These are phyloP conservation scores for Boletus eberwhitei DNA, from an alignment of 768 basidiomycete species.

Conservation along the genomic window DNA sequence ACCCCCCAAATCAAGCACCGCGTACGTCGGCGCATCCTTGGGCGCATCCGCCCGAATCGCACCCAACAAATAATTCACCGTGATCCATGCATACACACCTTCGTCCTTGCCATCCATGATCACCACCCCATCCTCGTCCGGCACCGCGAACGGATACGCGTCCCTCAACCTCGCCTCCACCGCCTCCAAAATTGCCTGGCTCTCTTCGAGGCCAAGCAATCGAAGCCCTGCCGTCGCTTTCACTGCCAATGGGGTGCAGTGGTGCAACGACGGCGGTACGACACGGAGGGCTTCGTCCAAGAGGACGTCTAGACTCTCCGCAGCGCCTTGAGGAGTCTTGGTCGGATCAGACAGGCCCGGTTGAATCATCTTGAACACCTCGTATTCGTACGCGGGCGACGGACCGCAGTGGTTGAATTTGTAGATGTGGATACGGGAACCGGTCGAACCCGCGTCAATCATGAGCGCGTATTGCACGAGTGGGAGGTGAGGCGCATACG, in stretches of 20 bases:
- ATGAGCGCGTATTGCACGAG: constrained; percentile 93
- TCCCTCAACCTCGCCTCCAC: constrained; percentile 57
- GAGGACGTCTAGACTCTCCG: constrained; percentile 72
- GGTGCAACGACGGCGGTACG: constrained; percentile 59
- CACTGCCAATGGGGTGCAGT: constrained; percentile 85
- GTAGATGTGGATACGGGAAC: constrained; percentile 96
- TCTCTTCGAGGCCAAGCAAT: constrained; percentile 59
- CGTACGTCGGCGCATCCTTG: constrained; percentile 56
- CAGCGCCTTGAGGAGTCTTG: constrained; percentile 63
- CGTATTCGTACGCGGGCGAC: constrained; percentile 83
- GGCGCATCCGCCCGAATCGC: constrained; percentile 59
- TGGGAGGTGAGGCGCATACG: constrained; percentile 45
- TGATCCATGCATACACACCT: constrained; percentile 99
- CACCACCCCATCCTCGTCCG: constrained; percentile 62
- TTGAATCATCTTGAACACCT: constrained; percentile 80
- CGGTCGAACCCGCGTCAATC: constrained; percentile 98
- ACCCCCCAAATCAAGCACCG: constrained; percentile 94
- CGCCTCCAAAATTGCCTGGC: constrained; percentile 68
- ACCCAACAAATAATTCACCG: constrained; percentile 87
- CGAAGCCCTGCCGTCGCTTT: constrained; percentile 92
- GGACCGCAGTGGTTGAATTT: constrained; percentile 91
- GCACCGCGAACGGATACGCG: constrained; percentile 66
- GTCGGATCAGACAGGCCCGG: constrained; percentile 75
- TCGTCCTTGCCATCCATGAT: constrained; percentile 97
- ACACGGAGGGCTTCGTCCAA: constrained; percentile 76